phyloP scores from a whole-genome alignment of 1,284 basidiomycete species.

The Cryptococcus wingfieldii region DNA sequence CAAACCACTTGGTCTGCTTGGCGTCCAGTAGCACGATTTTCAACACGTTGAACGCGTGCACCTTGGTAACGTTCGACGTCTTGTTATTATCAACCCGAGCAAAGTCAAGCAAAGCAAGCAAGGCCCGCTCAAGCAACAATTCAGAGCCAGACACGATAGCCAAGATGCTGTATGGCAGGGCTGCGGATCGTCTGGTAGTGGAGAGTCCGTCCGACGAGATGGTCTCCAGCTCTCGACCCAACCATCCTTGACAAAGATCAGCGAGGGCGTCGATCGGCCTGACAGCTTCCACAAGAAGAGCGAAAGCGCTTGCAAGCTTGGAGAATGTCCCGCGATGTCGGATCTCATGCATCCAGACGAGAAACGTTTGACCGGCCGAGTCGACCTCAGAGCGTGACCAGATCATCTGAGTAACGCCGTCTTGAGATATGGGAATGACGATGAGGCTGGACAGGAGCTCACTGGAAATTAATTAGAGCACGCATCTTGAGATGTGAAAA shows the following conservation, averaged over 20 bases:
- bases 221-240: conserved; percentile 36
- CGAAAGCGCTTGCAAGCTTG: conserved; percentile 39
- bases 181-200: conserved; percentile 46
- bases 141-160: conserved; percentile 35
- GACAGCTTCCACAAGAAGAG: conserved; percentile 32
- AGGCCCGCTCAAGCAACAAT: conserved; percentile 30
- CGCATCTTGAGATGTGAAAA: neutral
- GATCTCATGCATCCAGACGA: conserved; percentile 47
- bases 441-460: conserved; percentile 38
- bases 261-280: conserved; percentile 13
- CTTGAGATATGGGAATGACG: conserved; percentile 17
- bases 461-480: conserved; percentile 15
- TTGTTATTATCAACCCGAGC: conserved; percentile 23
- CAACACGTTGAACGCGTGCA: conserved; percentile 48
- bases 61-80: conserved; percentile 39
- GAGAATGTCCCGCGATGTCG: conserved; percentile 48
- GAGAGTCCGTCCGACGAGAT: conserved; percentile 40
- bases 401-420: conserved; percentile 10
- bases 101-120: conserved; percentile 28
- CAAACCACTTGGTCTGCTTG: conserved; percentile 34
- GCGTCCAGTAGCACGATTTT: conserved; percentile 47
- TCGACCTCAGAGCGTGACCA: conserved; percentile 35
- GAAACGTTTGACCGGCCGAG: conserved; percentile 32
- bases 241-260: conserved; percentile 32
- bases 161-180: conserved; percentile 42